These are phyloP conservation scores for Nakazawaea holstii DNA, from an alignment of 805 yeast genomes.

Conservation along the genomic window DNA sequence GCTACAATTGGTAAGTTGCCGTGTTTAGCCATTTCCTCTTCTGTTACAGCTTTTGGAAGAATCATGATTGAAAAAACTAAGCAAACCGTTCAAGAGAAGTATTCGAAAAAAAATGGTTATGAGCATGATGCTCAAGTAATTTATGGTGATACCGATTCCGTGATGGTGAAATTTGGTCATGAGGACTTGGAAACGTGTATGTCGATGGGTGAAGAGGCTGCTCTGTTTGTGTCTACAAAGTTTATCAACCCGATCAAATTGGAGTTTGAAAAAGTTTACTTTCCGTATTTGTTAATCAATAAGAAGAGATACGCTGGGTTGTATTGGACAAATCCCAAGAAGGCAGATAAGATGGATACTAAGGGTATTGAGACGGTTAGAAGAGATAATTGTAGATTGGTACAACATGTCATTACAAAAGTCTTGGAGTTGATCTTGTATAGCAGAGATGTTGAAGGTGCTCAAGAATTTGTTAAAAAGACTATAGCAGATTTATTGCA, in stretches of 20 bases:
- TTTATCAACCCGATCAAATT: constrained; percentile 86
- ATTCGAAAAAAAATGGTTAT: constrained; percentile 76
- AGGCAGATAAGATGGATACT: constrained; percentile 94
- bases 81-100: constrained; percentile 73
- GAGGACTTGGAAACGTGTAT: constrained; percentile 76
- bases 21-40: constrained; percentile 92
- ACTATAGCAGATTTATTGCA: constrained; percentile 88
- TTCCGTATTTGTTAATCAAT: constrained; percentile 88
- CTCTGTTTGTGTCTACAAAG: constrained; percentile 71
- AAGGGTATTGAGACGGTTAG: constrained; percentile 98
- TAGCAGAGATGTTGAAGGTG: constrained; percentile 80
- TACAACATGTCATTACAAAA: constrained; percentile 89
- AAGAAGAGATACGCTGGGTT: constrained; percentile 97
- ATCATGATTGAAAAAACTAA: constrained; percentile 94
- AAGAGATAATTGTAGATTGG: constrained; percentile 94
- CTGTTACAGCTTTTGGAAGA: constrained; percentile 94
- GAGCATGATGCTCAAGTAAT: constrained; percentile 84
- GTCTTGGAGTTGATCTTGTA: constrained; percentile 81
- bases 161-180: constrained; percentile 95
- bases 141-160: constrained; percentile 99
- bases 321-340: constrained; percentile 91
- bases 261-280: constrained; percentile 95
- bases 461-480: constrained; percentile 77
- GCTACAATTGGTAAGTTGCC: constrained; percentile 98
- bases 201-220: constrained; percentile 93